These are phyloP conservation scores for Ephemerocybe angulata DNA, from an alignment of 768 basidiomycete species.

Conservation along the genomic window DNA sequence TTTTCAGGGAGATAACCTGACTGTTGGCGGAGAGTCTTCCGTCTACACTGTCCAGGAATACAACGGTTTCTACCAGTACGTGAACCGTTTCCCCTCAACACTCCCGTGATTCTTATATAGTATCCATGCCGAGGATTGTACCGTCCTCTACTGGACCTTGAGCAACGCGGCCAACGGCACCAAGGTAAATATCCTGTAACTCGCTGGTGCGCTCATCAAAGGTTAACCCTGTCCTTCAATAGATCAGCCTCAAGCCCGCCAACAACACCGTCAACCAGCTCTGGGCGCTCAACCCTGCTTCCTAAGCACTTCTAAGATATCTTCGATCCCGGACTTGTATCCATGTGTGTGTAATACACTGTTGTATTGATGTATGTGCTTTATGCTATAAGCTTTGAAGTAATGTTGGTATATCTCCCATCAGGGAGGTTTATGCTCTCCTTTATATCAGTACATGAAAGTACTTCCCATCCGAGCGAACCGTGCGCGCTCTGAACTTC, in stretches of 20 bases:
- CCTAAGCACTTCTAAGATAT: too few relatives aligned
- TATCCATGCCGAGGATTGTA: background rate
- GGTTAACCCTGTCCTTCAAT: background rate
- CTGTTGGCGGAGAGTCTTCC: background rate
- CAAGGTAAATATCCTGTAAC: background rate
- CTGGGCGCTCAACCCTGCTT: too few relatives aligned
- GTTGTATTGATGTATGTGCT: too few relatives aligned
- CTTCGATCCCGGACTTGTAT: too few relatives aligned
- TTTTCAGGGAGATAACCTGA: background rate
- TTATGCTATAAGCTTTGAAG: too few relatives aligned
- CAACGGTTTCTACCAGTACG: background rate
- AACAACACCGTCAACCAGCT: background rate
- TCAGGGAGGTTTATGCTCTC: too few relatives aligned
- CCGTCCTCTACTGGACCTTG: background rate
- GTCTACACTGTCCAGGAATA: background rate
- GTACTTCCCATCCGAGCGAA: too few relatives aligned
- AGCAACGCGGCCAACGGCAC: background rate
- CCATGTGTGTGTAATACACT: too few relatives aligned
- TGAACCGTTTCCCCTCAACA: background rate
- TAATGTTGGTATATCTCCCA: too few relatives aligned
- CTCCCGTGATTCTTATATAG: background rate
- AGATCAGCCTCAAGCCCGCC: background rate
- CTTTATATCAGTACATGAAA: too few relatives aligned
- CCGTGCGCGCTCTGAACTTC: too few relatives aligned
- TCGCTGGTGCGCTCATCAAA: background rate